A percentile compares a stretch with the other conserved stretches of the same genome.
These are phyloP conservation scores for Glycine tomentella DNA, from an alignment of 306 rosid species.

Conservation along the genomic window DNA sequence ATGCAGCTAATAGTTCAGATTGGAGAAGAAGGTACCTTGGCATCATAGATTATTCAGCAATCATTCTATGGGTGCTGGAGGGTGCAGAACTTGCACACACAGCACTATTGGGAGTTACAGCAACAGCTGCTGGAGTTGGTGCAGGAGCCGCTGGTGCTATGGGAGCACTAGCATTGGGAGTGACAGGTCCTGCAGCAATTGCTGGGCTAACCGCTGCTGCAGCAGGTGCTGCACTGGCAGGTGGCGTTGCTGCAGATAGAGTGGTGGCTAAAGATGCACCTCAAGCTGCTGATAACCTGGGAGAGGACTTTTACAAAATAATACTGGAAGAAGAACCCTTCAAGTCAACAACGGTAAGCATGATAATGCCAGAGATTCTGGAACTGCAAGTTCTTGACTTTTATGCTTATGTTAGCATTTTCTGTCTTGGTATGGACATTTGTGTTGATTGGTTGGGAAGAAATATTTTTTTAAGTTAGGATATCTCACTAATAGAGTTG, in stretches of 20 bases:
- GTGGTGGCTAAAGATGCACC: constrained; percentile 75
- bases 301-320: constrained; percentile 85
- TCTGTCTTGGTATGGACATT: neutral
- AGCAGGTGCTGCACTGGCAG: constrained; percentile 87
- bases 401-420: constrained; percentile 1
- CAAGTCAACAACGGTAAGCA: constrained; percentile 90
- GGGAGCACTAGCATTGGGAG: constrained; percentile 87
- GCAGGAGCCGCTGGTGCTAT: constrained; percentile 83
- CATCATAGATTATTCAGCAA: constrained; percentile 80
- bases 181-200: constrained; percentile 82
- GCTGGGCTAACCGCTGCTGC: constrained; percentile 93
- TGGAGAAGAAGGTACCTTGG: constrained; percentile 92
- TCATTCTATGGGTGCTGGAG: constrained; percentile 92
- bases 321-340: constrained; percentile 89
- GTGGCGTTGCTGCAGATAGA: constrained; percentile 75
- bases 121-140: constrained; percentile 87
- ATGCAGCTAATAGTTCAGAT: constrained; percentile 58
- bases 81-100: constrained; percentile 87
- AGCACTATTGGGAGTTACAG: constrained; percentile 79
- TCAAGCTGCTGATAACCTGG: constrained; percentile 71
- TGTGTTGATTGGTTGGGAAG: constrained; percentile 18
- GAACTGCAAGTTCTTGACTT: constrained; percentile 8
- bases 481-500: too few relatives aligned
- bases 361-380: constrained; percentile 7
- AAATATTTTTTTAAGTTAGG: neutral